Percentiles rank a stretch among this genome's conserved stretches.
Conservation (phyloP, 768 basidiomycete species). For the Leccinum aurantiacum region DNA sequence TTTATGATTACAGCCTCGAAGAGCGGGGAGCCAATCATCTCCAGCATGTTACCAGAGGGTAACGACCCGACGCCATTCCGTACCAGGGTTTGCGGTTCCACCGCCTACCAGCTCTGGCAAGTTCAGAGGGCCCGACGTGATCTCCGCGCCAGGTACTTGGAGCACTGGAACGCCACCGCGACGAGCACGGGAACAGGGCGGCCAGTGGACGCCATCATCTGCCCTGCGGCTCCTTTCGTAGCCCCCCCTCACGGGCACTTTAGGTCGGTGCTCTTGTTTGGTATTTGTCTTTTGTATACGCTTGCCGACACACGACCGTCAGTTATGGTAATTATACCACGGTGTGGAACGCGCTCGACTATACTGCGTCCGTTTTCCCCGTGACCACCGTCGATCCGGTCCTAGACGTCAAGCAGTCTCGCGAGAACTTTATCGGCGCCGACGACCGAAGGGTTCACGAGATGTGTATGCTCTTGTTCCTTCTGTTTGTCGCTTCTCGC, state of each 20-base stretch:
- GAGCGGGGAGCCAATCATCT: slow-evolving; percentile 56
- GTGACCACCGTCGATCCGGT: slow-evolving; percentile 57
- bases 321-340: slow-evolving; percentile 56
- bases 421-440: slow-evolving; percentile 46
- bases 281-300: not conserved
- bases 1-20: slow-evolving; percentile 35
- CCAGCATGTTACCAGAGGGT: slow-evolving; percentile 39
- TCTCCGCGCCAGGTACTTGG: slow-evolving; percentile 56
- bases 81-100: slow-evolving; percentile 30
- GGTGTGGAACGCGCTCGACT: slow-evolving; percentile 73
- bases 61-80: slow-evolving; percentile 25
- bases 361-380: slow-evolving; percentile 59
- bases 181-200: slow-evolving; percentile 61
- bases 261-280: slow-evolving; percentile 36
- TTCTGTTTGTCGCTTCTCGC: not conserved
- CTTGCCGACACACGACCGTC: not conserved
- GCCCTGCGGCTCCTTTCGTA: slow-evolving; percentile 57
- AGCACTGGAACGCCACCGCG: slow-evolving; percentile 59
- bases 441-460: slow-evolving; percentile 51
- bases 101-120: slow-evolving; percentile 69
- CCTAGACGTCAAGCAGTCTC: slow-evolving; percentile 48
- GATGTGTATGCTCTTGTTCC: slow-evolving; percentile 44
- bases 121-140: slow-evolving; percentile 48
- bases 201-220: slow-evolving; percentile 74
- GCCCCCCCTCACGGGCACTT: slow-evolving; percentile 65